Conservation (phyloP, 495 filamentous ascomycete species). For the Penicillium tannophilum region DNA sequence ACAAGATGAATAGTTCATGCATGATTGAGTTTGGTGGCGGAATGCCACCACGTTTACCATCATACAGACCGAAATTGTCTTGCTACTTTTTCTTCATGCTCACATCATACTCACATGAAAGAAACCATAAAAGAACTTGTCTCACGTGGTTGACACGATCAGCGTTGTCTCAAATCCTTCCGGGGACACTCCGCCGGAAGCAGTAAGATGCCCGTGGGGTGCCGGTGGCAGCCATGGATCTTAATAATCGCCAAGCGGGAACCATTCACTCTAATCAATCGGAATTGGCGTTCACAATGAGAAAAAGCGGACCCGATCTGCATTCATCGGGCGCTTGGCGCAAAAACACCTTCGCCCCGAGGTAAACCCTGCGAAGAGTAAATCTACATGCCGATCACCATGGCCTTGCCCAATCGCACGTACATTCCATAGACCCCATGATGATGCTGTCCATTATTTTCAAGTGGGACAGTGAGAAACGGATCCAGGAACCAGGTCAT, state of each 20-base stretch:
- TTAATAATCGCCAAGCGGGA: conserved; percentile 3
- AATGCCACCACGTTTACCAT: background rate
- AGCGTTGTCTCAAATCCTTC: background rate
- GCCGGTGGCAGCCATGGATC: conserved; percentile 1
- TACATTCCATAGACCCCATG: background rate
- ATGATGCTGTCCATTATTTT: background rate
- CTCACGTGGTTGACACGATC: background rate
- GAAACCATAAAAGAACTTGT: background rate
- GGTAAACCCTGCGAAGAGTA: conserved; percentile 1
- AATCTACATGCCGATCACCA: background rate
- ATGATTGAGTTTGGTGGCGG: background rate
- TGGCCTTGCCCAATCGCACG: background rate
- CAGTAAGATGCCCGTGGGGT: conserved; percentile 8
- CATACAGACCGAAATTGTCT: background rate
- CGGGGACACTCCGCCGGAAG: background rate
- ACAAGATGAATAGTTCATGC: background rate
- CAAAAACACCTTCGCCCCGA: conserved; percentile 5
- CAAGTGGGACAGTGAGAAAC: background rate
- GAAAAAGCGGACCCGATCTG: background rate
- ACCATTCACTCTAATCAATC: too few species aligned
- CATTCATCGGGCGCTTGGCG: background rate
- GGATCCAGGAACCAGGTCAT: background rate
- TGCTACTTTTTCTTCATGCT: background rate
- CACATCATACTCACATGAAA: background rate
- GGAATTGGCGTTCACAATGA: background rate